These are phyloP conservation scores for Taiozyma sp. DNA, from an alignment of 1,139 yeast genomes.

Conservation along the genomic window DNA sequence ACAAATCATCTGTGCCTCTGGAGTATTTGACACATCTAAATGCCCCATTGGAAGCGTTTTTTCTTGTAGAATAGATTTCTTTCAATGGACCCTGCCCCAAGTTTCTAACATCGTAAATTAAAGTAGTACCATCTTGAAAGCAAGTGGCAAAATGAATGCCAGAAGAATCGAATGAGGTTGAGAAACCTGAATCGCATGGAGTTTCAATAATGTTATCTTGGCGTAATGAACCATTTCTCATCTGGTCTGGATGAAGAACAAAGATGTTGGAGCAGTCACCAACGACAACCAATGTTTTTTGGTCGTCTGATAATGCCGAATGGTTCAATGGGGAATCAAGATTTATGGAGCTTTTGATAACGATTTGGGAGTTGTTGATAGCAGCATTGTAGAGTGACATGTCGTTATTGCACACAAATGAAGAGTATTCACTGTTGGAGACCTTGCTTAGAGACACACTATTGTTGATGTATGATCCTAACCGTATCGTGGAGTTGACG, in stretches of 20 bases:
- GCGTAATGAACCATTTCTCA: conserved; percentile 24
- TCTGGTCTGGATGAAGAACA: conserved; percentile 40
- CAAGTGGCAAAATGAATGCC: conserved; percentile 74
- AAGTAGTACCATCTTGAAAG: conserved; percentile 80
- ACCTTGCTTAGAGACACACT: conserved; percentile 57
- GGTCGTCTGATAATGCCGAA: conserved; percentile 56
- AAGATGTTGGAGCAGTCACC: conserved; percentile 56
- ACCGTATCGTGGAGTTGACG: conserved; percentile 43
- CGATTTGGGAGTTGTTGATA: conserved; percentile 43
- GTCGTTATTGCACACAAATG: conserved; percentile 82
- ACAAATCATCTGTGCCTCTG: conserved; percentile 66
- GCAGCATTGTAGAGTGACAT: conserved; percentile 63
- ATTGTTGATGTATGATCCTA: conserved; percentile 83
- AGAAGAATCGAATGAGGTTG: conserved; percentile 71
- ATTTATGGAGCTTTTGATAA: conserved; percentile 34
- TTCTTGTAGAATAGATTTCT: conserved; percentile 56
- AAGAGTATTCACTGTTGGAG: conserved; percentile 38
- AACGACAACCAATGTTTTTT: conserved; percentile 47
- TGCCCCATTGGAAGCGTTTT: conserved; percentile 42
- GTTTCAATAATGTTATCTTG: conserved; percentile 43
- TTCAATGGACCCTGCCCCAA: conserved; percentile 42
- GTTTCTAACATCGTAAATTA: conserved; percentile 72
- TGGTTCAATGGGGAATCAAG: conserved; percentile 53
- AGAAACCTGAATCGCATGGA: conserved; percentile 75
- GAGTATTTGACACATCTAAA: conserved; percentile 53